phyloP scores from a whole-genome alignment of 179 eudicot species.

The Silene vulgaris region DNA sequence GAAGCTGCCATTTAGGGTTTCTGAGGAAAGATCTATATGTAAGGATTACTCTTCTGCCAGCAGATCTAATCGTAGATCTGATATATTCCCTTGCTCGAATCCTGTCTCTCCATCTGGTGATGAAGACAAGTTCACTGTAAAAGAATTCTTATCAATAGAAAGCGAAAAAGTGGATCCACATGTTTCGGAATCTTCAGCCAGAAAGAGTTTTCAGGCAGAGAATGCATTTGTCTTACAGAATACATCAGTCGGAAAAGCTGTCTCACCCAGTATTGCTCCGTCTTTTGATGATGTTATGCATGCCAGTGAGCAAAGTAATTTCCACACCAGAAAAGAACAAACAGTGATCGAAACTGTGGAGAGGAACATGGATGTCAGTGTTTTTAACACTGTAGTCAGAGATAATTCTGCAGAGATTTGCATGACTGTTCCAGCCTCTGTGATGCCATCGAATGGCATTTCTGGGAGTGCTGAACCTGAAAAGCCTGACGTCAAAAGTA shows the following conservation, averaged over 20 bases:
- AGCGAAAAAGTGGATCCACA: constrained; percentile 31
- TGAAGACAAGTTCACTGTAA: constrained; percentile 75
- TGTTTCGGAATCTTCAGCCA: constrained; percentile 29
- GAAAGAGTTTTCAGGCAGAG: constrained; percentile 28
- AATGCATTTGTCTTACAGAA: constrained; percentile 27
- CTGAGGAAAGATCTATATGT: constrained; percentile 29
- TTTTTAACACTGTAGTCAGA: constrained; percentile 34
- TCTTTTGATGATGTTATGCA: constrained; percentile 50
- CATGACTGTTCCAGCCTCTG: constrained; percentile 28
- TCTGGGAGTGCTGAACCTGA: constrained; percentile 17
- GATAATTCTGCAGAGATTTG: constrained; percentile 39
- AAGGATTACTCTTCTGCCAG: constrained; percentile 33
- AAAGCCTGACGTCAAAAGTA: constrained; percentile 22
- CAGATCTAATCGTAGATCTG: constrained; percentile 33
- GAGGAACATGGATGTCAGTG: constrained; percentile 43
- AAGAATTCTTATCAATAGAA: constrained; percentile 49
- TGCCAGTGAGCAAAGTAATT: constrained; percentile 50
- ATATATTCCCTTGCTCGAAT: constrained; percentile 33
- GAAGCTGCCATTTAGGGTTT: constrained; percentile 17
- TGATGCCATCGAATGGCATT: constrained; percentile 37
- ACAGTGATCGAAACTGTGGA: constrained; percentile 41
- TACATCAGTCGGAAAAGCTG: constrained; percentile 27
- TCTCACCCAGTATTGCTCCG: constrained; percentile 23
- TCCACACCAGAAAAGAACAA: constrained; percentile 45
- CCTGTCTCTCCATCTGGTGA: constrained; percentile 35